Evolutionary conservation across 2,329 filamentous ascomycete genomes (phyloP), one percentile per base, ranked within the genome.

Genomic region (Fusarium sp.): DNA sequence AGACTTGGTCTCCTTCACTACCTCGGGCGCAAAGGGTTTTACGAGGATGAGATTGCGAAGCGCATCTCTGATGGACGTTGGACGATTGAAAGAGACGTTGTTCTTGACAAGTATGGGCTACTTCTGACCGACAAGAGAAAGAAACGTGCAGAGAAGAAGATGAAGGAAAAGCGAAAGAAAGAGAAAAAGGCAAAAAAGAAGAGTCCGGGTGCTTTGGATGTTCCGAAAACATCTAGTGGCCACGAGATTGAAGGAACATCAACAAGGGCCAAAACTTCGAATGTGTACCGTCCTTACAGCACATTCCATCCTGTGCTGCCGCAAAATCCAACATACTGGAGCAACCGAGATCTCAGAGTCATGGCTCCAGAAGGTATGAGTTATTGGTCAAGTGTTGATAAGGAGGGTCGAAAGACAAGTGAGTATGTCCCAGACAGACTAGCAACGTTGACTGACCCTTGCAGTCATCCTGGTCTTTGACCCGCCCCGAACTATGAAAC

Each of bases 201-300:
- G 38, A 45, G 7, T 0, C 0, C 4, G 7, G 30, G 33, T 18
- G 38, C 38, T 16, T 20, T 55, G 26, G 57, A 54, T 6, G 51
- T 66, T 31, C 38, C 41, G 5, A 53, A 45, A 8, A 13, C 35
- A 24, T 55, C 70, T 7, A 20, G 63, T 35, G 7, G 45, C 33
- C 15, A 39, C 6, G 33, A 68, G 42, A 57, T 66, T 20, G 65
- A 71, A 13, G 61, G 61, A 1, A 68, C 67, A 0, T 58, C 70
- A 3, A 54, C 66, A 5, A 73, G 75, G 31, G 45, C 59, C 39
- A 79, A 79, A 45, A 63, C 68, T 24, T 70, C 72, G 9, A 79
- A 79, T 18, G 67, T 79, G 7, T 79, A 79, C 38, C 75, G 78
- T 2, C 70, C 78, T 2, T 79, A 79, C 38, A 78, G 73, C 51